Base-by-base conservation (phyloP, 768 basidiomycete species). In the Suillus placidus region DNA sequence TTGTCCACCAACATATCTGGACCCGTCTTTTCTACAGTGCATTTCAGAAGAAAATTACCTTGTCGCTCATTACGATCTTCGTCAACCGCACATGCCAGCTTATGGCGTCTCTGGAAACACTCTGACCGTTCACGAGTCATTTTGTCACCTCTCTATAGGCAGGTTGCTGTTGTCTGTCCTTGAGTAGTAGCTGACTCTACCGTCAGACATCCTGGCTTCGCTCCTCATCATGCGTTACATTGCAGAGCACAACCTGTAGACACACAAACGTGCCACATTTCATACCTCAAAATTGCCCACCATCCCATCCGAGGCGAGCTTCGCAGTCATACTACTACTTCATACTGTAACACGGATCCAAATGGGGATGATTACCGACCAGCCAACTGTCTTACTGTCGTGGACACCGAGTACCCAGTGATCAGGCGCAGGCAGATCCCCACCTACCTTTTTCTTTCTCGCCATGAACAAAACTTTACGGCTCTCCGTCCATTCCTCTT, bases 11-110 rank as follows among this genome's bases (percentile, higher is more conserved):
- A 54, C 68, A 64, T 57, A 69, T 43, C 49, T 60, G 42, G 61
- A 60, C 40, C 49, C 43, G 43, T 62, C 38, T 47, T 10, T 20
- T 61, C 34, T 37, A 16, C 68, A 90, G 89, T 89, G 88, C 67
- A 80, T 84, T 52, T 80, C 80, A 58, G 80, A 80, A 42, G 85
- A 86, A 42, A 83, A 87, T 71, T 77, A 79, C 56, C 64, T 89
- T 40, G 85, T 90, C 30, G 90, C 88, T 20, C 87, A 90, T 69
- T 91, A 88, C 67, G 84, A 87, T 70, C 82, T 90, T 32, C 85
- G 85, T 67, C 82, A 84, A 2, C 78, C 82, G 58, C 79, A 83
- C 66, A 80, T 86, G 61, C 83, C 82, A 43, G 82, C 81, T n/a
- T 89, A 85, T 69, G 81, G 82, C 58, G 83, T 85, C 26, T 88